Evolutionary conservation across 78 protist species (phyloP), one percentile per base, ranked within the genome.

Genomic region (Chrysochromulina parva): DNA sequence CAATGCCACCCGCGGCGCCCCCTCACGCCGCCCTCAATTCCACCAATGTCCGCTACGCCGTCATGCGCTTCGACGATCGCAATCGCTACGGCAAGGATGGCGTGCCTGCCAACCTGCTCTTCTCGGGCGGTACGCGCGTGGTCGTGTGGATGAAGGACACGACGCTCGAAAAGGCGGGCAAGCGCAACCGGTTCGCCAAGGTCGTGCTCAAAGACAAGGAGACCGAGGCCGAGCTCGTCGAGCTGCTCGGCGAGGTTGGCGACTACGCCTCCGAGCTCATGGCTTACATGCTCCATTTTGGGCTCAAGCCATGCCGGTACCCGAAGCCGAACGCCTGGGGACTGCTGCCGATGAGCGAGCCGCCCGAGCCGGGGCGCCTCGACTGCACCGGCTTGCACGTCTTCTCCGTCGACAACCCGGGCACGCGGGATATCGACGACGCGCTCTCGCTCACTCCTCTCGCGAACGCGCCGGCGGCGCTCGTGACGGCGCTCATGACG

Each of bases 171-270:
- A 69, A 69, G 52, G 78, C 78, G 53, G 78, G 78, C 0, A 88
- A 89, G 87, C 92, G 85, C 55, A 89, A 89, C 87, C 85, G 84
- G 47, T 89, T 82, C 73, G 92, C 88, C 19, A 89, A 89, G 76
- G 87, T 89, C 47, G 58, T 50, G 50, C 52, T 55, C 59, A 4
- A 53, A 16, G 1, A 1, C n/a, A 24, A 67, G 17, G 9, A 4
- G 82, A 17, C 6, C 17, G 80, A 53, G 55, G 91, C 85, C 11
- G 69, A 38, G 87, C 54, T 89, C n/a, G 14, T 76, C 58, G 92
- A 89, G 87, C 82, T 89, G 38, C 22, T 76, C 20, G 92, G 92
- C 16, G 76, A 0, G 38, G 91, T 89, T 1, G 92, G 92, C 28
- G 87, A 89, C 17, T 89, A 74, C 66, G 60, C 54, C 53, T 0